Percentiles rank a stretch among this genome's conserved stretches.
Evolutionary conservation across 768 basidiomycete genomes (phyloP).

Genomic region (Tylopilus sp.): DNA sequence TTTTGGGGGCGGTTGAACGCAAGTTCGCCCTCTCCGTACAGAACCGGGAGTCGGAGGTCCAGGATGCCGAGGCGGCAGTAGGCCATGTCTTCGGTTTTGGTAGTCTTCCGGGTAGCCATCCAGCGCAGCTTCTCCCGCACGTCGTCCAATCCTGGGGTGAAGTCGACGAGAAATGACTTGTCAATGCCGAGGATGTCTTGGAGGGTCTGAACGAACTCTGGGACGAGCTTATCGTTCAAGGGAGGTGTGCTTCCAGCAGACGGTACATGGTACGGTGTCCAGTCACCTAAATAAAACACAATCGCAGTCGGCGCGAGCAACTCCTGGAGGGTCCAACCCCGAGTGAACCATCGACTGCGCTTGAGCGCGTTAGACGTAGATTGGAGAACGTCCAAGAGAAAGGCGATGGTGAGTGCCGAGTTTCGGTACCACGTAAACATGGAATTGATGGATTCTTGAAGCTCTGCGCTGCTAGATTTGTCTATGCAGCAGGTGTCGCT

Average conservation of each 20-base stretch:
- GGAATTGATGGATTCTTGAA: constrained; percentile 30
- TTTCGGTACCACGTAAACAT: constrained; percentile 34
- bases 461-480: constrained; percentile 28
- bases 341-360: constrained; percentile 23
- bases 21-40: constrained; percentile 24
- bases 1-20: constrained; percentile 26
- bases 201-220: constrained; percentile 17
- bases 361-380: constrained; percentile 12
- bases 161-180: constrained; percentile 16
- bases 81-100: constrained; percentile 27
- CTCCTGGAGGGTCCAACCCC: constrained; percentile 30
- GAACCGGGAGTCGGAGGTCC: constrained; percentile 25
- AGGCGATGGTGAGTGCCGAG: constrained; percentile 29
- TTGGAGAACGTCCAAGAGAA: constrained; percentile 21
- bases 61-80: constrained; percentile 31
- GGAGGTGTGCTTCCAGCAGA: neutral
- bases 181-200: constrained; percentile 18
- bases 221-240: constrained; percentile 23
- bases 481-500: constrained; percentile 32
- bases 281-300: constrained; percentile 25
- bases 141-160: constrained; percentile 24
- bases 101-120: constrained; percentile 27
- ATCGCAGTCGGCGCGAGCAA: constrained; percentile 25
- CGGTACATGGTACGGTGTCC: constrained; percentile 16
- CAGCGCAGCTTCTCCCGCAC: constrained; percentile 27